phyloP scores from a whole-genome alignment of 441 rosid genomes.

The Populus hybrid region DNA sequence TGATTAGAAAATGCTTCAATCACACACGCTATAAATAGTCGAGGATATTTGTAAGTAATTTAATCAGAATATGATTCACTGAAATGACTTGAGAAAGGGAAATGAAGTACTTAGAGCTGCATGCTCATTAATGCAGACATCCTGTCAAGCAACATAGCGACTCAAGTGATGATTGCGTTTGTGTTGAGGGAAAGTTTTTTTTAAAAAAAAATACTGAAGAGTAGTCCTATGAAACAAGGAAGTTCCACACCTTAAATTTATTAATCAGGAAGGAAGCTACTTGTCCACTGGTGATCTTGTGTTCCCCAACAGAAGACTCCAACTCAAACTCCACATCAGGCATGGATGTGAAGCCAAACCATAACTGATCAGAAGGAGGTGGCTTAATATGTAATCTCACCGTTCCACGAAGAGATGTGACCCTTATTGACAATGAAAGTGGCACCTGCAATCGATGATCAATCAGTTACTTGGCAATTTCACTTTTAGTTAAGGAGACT shows the following conservation, averaged over 20 bases:
- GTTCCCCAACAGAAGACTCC: conserved; percentile 86
- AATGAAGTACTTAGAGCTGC: background rate
- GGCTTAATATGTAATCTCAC: conserved; percentile 74
- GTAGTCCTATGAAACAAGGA: conserved; percentile 5
- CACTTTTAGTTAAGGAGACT: background rate
- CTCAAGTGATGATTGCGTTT: background rate
- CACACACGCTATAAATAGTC: background rate
- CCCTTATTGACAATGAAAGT: conserved; percentile 72
- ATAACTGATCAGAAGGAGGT: conserved; percentile 93
- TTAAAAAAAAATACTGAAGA: too few relatives aligned
- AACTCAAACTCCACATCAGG: conserved; percentile 79
- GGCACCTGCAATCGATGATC: conserved; percentile 56
- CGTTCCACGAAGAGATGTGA: conserved; percentile 82
- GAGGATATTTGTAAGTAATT: background rate
- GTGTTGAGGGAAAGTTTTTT: background rate
- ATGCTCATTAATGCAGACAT: background rate
- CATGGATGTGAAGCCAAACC: conserved; percentile 90
- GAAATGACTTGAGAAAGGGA: background rate
- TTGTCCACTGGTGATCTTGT: conserved; percentile 69
- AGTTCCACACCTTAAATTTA: conserved; percentile 71
- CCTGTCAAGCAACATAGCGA: background rate
- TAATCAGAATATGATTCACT: background rate
- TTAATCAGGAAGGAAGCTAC: conserved; percentile 66
- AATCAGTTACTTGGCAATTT: background rate
- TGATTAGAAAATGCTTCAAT: background rate